Evolutionary conservation across 257 asterid genomes (phyloP), one percentile per base, ranked within the genome.

Genomic region (Lithospermum erythrorhizon): DNA sequence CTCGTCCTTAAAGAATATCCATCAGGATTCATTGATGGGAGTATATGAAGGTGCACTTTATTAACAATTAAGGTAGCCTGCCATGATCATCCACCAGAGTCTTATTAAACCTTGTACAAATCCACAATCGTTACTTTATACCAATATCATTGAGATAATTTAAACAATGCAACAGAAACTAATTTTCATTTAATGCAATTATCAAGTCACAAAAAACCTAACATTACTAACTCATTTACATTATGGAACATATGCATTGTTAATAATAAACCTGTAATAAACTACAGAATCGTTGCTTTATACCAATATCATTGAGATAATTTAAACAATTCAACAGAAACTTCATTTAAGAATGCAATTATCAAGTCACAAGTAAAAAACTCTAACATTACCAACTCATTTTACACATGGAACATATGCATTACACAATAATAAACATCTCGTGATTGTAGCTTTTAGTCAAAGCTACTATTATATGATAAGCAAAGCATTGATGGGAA

Each of bases 21-120:
- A 72, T 87, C 96, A 55, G 96, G 96, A 69, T 87, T 87, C 84
- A 85, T 78, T 37, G 96, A 74, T 62, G 96, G 96, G 70, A 87
- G 93, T 67, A 87, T 73, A 73, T 87, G 96, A 64, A 87, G 96
- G 76, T 87, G 96, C 62, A 80, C 78, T 70, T 62, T 73, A 57
- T 85, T 75, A 61, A 87, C 89, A 66, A 87, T 85, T 69, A 82
- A 71, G 76, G 83, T 81, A 35, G 89, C 96, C 96, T 85, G 80
- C 5, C 17, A 57, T 17, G 29, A 66, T 24, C 23, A 16, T 14
- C 59, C 25, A 18, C 8, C 2, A 14, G 18, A 41, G 49, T 13
- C 17, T 41, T 41, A 41, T 14, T 41, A 41, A 3, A 41, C 49
- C 49, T 41, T 8, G 49, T 13, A 41, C 4, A 41, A 11, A 41